Evolutionary conservation across 78 protist genomes (phyloP).

Genomic region (Bigelowiella natans): DNA sequence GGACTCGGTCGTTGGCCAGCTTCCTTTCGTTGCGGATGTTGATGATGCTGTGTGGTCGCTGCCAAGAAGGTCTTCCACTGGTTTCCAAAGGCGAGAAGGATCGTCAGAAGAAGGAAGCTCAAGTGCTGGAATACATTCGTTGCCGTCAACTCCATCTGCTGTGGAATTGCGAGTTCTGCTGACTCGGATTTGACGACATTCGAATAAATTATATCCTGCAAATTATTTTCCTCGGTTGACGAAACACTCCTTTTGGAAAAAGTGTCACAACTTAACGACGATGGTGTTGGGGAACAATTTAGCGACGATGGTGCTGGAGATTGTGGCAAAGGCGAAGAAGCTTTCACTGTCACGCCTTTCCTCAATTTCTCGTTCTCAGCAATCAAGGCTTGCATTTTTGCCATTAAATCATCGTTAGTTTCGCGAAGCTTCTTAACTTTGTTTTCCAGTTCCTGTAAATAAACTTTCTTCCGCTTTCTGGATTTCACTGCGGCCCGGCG

Average conservation of each 20-base stretch:
- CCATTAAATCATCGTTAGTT: neutral
- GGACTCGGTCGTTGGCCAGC: neutral
- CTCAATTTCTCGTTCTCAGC: neutral
- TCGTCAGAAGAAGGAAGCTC: neutral
- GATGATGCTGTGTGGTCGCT: neutral
- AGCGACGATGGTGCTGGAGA: too few relatives aligned
- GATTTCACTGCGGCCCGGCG: neutral
- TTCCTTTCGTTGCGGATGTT: neutral
- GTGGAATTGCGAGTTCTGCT: neutral
- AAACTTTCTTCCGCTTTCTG: neutral
- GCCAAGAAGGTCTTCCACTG: neutral
- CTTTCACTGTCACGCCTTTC: neutral
- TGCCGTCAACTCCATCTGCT: neutral
- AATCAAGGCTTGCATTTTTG: neutral
- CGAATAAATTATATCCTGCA: too few relatives aligned
- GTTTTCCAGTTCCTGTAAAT: neutral
- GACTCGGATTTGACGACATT: neutral
- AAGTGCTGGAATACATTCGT: neutral
- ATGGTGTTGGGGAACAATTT: too few relatives aligned
- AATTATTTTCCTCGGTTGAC: too few relatives aligned
- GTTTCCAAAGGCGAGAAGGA: neutral
- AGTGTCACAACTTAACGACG: neutral
- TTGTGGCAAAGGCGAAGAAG: neutral
- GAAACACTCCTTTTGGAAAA: neutral
- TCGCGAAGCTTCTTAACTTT: neutral